A percentile compares a stretch with the other conserved stretches of the same genome.
Evolutionary conservation across 192 early-diverging fungal species (phyloP).

Genomic region (Geranomyces michiganensis): DNA sequence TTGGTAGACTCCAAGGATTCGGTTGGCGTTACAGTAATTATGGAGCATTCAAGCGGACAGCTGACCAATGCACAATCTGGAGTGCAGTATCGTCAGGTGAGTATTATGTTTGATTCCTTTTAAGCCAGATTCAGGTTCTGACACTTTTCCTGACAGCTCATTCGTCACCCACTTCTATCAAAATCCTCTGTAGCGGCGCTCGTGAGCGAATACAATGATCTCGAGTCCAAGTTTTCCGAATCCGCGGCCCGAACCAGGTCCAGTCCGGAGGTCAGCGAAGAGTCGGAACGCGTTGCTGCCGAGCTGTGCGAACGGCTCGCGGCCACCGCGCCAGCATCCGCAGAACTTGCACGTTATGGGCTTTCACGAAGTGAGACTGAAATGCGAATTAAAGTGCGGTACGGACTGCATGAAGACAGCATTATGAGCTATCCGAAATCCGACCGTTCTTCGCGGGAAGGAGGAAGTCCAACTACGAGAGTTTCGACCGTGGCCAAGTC

Average conservation of each 20-base stretch:
- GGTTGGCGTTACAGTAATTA: conserved; percentile 7
- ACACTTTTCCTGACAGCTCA: conserved; percentile 4
- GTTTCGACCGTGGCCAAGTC: neutral
- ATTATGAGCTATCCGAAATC: neutral
- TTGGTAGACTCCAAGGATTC: neutral
- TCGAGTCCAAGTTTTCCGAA: neutral
- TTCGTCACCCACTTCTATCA: neutral
- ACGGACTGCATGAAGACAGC: conserved; percentile 4
- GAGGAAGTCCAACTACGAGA: neutral
- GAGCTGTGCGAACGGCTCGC: neutral
- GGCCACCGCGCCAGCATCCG: neutral
- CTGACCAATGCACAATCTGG: neutral
- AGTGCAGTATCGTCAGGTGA: conserved; percentile 3
- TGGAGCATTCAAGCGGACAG: neutral
- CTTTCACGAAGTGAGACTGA: conserved; percentile 12
- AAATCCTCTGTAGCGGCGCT: neutral
- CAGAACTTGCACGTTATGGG: neutral
- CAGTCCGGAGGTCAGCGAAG: neutral
- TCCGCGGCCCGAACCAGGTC: neutral
- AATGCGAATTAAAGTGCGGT: neutral
- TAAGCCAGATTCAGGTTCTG: neutral
- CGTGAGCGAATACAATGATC: neutral
- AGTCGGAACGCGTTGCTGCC: neutral
- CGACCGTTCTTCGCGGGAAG: neutral
- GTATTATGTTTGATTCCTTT: neutral